A percentile compares a stretch with the other conserved stretches of the same genome.
Evolutionary conservation across 805 yeast species (phyloP).

Genomic region (Ogataea parapolymorpha): DNA sequence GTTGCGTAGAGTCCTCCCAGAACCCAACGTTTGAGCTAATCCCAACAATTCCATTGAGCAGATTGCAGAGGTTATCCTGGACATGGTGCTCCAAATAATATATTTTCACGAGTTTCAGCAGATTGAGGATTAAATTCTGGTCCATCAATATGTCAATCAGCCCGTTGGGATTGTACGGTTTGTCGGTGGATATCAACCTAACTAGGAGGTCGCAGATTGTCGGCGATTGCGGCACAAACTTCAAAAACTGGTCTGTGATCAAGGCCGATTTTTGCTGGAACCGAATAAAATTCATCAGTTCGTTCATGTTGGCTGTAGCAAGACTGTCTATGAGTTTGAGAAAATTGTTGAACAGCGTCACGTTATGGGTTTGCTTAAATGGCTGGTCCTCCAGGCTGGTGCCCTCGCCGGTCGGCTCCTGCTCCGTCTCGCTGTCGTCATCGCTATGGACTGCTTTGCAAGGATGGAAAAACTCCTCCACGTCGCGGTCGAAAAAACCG

Average conservation of each 20-base stretch:
- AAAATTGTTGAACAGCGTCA: constrained; percentile 41
- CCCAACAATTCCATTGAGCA: constrained; percentile 82
- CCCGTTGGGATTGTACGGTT: constrained; percentile 83
- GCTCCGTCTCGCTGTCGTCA: constrained; percentile 13
- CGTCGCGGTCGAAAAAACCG: constrained; percentile 30
- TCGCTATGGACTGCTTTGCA: constrained; percentile 9
- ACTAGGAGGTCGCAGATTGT: constrained; percentile 86
- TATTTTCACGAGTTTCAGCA: constrained; percentile 59
- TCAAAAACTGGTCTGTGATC: constrained; percentile 71
- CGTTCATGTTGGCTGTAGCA: constrained; percentile 76
- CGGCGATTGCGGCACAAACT: constrained; percentile 76
- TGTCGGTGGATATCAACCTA: constrained; percentile 86
- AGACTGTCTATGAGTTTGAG: constrained; percentile 84
- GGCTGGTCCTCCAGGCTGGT: neutral
- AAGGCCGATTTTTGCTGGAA: constrained; percentile 32
- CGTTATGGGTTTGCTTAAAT: constrained; percentile 27
- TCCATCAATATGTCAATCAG: constrained; percentile 68
- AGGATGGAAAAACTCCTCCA: constrained; percentile 18
- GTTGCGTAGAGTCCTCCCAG: constrained; percentile 25
- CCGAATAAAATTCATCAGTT: constrained; percentile 67
- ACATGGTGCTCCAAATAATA: constrained; percentile 32
- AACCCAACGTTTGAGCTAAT: constrained; percentile 38
- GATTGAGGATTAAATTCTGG: constrained; percentile 66
- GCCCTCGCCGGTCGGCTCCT: neutral
- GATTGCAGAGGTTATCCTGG: constrained; percentile 54